phyloP scores from a whole-genome alignment of 208 protist species.

The Leishmania arabica region DNA sequence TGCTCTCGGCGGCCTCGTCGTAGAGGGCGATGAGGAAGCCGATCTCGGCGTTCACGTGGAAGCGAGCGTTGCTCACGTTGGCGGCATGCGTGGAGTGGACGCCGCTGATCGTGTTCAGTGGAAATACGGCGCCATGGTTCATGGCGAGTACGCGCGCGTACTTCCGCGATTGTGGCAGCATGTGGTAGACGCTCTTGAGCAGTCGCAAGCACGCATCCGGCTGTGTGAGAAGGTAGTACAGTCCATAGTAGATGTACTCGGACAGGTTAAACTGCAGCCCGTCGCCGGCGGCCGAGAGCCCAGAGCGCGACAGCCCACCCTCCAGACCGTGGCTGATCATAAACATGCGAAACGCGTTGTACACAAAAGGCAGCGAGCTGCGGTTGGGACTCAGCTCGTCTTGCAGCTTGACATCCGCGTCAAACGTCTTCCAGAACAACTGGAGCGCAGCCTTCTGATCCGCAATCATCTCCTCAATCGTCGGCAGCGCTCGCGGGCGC shows the following conservation, averaged over 20 bases:
- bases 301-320: slow-evolving; percentile 65
- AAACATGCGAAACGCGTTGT: slow-evolving; percentile 83
- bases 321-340: slow-evolving; percentile 69
- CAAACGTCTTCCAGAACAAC: slow-evolving; percentile 69
- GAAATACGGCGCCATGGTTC: slow-evolving; percentile 76
- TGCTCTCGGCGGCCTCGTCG: slow-evolving; percentile 54
- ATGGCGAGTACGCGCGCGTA: slow-evolving; percentile 74
- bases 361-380: slow-evolving; percentile 70
- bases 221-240: slow-evolving; percentile 84
- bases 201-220: slow-evolving; percentile 60
- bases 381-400: slow-evolving; percentile 79
- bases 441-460: slow-evolving; percentile 45
- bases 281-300: slow-evolving; percentile 63
- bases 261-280: slow-evolving; percentile 76
- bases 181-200: slow-evolving; percentile 67
- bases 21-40: slow-evolving; percentile 79
- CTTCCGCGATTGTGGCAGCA: slow-evolving; percentile 72
- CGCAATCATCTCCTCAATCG: slow-evolving; percentile 46
- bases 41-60: slow-evolving; percentile 87
- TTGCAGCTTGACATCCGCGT: slow-evolving; percentile 79
- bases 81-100: slow-evolving; percentile 38
- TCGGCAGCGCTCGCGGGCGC: slow-evolving; percentile 34
- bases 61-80: slow-evolving; percentile 61
- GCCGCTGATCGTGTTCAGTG: slow-evolving; percentile 77
- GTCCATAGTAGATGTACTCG: slow-evolving; percentile 84